Conservation (phyloP, 345 rosid genomes). For the Nasturtium officinale region DNA sequence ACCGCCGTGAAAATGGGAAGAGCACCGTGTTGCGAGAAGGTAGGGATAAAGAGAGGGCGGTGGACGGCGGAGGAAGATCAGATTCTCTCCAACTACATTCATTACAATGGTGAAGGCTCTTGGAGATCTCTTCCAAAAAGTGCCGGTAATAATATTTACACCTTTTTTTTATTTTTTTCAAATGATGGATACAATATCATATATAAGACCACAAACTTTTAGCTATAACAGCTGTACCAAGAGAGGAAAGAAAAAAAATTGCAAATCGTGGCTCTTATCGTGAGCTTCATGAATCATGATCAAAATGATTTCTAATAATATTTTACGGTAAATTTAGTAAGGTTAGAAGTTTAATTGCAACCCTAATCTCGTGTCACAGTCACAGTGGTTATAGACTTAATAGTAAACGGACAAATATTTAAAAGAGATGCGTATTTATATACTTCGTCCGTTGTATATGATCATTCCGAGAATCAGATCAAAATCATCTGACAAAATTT, state of each 20-base stretch:
- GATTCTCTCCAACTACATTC: constrained; percentile 43
- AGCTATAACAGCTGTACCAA: not conserved
- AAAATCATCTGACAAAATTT: not conserved
- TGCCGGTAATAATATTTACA: constrained; percentile 39
- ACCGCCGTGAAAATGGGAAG: constrained; percentile 61
- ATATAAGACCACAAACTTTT: not conserved
- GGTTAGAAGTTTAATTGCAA: not conserved
- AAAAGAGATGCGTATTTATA: not conserved
- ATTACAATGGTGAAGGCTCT: constrained; percentile 45
- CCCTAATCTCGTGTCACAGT: constrained; percentile 13
- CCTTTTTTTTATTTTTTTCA: not conserved
- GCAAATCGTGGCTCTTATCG: constrained; percentile 5
- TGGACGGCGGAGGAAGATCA: constrained; percentile 48
- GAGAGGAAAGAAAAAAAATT: not conserved
- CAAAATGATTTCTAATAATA: not conserved
- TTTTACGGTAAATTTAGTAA: not conserved
- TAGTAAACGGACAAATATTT: constrained; percentile 16
- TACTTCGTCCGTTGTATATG: constrained; percentile 19
- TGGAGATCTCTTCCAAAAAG: constrained; percentile 49
- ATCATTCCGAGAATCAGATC: constrained; percentile 2
- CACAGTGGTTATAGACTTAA: not conserved
- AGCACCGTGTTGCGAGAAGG: constrained; percentile 48
- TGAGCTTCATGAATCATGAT: not conserved
- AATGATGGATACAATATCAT: not conserved
- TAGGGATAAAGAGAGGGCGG: constrained; percentile 45